A percentile compares a stretch with the other conserved stretches of the same genome.
phyloP scores from a whole-genome alignment of 305 asterid species.

The Withania somnifera region DNA sequence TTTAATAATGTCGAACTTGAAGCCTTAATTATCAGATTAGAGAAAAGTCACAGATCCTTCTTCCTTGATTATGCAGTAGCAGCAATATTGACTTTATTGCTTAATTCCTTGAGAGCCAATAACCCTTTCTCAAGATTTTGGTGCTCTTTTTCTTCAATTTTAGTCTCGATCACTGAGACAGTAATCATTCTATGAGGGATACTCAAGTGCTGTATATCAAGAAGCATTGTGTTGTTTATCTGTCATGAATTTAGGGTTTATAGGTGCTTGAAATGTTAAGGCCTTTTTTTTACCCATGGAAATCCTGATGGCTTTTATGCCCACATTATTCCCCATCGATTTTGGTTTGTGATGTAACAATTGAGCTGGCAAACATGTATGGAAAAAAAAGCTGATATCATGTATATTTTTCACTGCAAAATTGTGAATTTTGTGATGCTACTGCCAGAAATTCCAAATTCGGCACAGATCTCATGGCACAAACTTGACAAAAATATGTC shows the following conservation, averaged over 20 bases:
- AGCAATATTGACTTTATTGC: not conserved
- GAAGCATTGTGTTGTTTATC: not conserved
- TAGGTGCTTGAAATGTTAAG: not conserved
- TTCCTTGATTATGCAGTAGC: not conserved
- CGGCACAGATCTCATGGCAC: not conserved
- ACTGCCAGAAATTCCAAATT: not conserved
- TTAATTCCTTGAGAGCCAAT: not conserved
- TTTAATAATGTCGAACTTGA: not conserved
- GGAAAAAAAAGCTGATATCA: not conserved
- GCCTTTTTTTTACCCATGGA: not conserved
- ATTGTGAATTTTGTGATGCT: not conserved
- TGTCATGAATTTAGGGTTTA: not conserved
- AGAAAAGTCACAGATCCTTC: not conserved
- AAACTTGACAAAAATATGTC: not conserved
- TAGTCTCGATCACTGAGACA: not conserved
- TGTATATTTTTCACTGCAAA: no score
- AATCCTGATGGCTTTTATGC: not conserved
- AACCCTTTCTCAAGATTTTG: not conserved
- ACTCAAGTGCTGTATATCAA: not conserved
- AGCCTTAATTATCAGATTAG: not conserved
- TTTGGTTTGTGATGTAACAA: not conserved
- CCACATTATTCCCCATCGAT: not conserved
- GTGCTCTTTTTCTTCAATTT: not conserved
- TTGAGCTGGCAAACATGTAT: not conserved
- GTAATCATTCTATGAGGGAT: not conserved